A percentile compares a stretch with the other conserved stretches of the same genome.
These are phyloP conservation scores for Asterophora lycoperdoides DNA, from an alignment of 768 basidiomycete genomes.

Conservation along the genomic window DNA sequence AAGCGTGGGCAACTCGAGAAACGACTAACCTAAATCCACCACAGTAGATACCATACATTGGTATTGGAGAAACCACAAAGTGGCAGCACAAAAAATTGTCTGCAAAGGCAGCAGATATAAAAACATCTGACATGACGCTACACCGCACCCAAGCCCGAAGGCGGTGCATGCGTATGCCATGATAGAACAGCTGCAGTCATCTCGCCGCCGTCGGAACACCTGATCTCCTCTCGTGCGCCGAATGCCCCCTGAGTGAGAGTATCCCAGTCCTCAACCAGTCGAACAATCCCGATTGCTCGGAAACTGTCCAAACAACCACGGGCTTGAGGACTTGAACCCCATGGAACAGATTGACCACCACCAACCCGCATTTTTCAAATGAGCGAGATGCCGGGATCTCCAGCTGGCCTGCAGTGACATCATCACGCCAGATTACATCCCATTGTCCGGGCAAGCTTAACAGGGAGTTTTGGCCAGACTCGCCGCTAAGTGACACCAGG, in stretches of 20 bases:
- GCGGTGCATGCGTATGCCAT: conserved; percentile 1
- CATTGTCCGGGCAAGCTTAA: no score
- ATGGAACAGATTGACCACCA: conserved; percentile 7
- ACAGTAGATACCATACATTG: no score
- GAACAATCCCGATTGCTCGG: no score
- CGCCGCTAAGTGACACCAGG: no score
- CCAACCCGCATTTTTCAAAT: no score
- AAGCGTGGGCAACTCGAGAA: no score
- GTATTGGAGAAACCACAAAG: neutral
- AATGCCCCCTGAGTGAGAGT: conserved; percentile 6
- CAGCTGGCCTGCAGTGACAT: no score
- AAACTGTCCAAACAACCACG: no score
- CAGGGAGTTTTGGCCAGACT: no score
- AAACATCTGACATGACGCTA: conserved; percentile 5
- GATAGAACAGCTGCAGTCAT: conserved; percentile 1
- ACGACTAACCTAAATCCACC: no score
- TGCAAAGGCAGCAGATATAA: conserved; percentile 7
- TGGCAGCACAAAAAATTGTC: conserved; percentile 6
- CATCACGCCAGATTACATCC: no score
- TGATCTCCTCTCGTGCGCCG: conserved; percentile 4
- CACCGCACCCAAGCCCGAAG: neutral
- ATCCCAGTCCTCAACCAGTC: neutral
- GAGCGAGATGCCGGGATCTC: no score
- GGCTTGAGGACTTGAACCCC: neutral
- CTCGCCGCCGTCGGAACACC: neutral